Evolutionary conservation across 2,329 filamentous ascomycete genomes (phyloP).

Genomic region (Penicillium sp.): DNA sequence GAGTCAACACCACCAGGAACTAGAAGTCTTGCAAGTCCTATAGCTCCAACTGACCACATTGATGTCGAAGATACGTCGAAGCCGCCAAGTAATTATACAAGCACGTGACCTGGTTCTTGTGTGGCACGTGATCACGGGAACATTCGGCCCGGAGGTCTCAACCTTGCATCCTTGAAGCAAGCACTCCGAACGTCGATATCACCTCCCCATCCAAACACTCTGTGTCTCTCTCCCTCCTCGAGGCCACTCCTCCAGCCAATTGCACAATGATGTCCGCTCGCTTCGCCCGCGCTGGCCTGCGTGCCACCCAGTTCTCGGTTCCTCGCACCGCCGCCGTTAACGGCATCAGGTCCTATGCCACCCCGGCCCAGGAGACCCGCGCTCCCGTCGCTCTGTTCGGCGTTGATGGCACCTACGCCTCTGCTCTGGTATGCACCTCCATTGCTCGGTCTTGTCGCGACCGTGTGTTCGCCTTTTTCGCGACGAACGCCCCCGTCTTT

Average conservation of each 20-base stretch:
- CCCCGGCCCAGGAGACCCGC: conserved; percentile 65
- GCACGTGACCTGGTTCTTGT: background rate
- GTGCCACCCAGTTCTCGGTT: conserved; percentile 47
- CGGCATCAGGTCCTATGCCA: conserved; percentile 71
- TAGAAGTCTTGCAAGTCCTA: background rate
- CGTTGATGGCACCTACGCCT: conserved; percentile 96
- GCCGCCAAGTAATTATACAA: background rate
- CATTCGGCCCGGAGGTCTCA: conserved; percentile 24
- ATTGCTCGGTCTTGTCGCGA: conserved; percentile 1
- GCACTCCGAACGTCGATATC: conserved; percentile 26
- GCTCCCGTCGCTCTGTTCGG: conserved; percentile 90
- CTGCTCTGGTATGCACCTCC: conserved; percentile 77
- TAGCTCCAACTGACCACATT: background rate
- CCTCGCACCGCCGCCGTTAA: conserved; percentile 40
- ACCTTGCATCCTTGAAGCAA: conserved; percentile 21
- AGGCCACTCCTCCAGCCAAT: conserved; percentile 23
- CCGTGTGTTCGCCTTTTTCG: conserved; percentile 4
- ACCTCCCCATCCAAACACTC: conserved; percentile 21
- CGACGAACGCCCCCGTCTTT: conserved; percentile 9
- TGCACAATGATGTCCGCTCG: conserved; percentile 55
- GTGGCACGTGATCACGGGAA: conserved; percentile 18
- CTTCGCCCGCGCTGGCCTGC: conserved; percentile 55
- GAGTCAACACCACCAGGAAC: background rate
- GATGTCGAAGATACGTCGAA: background rate
- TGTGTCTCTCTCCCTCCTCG: conserved; percentile 16